Evolutionary conservation across 345 rosid species (phyloP).

Genomic region (Citrus mangshanensis): DNA sequence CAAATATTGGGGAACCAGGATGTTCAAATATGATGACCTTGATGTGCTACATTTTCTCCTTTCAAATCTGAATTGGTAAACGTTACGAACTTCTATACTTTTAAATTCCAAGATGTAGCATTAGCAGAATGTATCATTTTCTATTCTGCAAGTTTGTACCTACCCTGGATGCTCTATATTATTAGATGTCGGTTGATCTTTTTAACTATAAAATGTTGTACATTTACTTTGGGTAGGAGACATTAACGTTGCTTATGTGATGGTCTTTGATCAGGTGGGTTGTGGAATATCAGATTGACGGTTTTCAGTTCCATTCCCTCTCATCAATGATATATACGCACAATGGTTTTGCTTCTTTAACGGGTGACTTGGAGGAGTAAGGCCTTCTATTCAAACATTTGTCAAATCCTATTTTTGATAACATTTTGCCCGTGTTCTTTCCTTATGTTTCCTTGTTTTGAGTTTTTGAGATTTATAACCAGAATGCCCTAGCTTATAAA

Average conservation of each 20-base stretch:
- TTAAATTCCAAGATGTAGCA: background rate
- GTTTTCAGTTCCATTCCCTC: conserved; percentile 95
- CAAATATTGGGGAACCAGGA: conserved; percentile 96
- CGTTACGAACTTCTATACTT: conserved; percentile 7
- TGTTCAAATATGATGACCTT: conserved; percentile 89
- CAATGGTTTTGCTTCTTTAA: conserved; percentile 90
- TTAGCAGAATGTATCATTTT: background rate
- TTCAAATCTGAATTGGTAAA: conserved; percentile 93
- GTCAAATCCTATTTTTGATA: background rate
- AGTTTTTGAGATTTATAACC: background rate
- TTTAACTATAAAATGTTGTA: background rate
- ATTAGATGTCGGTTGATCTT: background rate
- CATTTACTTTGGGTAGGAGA: conserved; percentile 12
- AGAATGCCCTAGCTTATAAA: background rate
- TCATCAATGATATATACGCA: conserved; percentile 91
- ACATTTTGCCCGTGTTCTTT: background rate
- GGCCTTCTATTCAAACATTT: conserved; percentile 26
- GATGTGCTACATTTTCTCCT: conserved; percentile 90
- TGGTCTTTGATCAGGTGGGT: conserved; percentile 78
- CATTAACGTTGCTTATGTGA: conserved; percentile 21
- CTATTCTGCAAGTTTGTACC: background rate
- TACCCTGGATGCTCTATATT: background rate
- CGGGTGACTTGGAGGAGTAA: conserved; percentile 86
- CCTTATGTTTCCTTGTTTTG: background rate
- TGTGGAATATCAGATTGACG: conserved; percentile 82